Conservation (phyloP, 306 rosid species). For the Luffa aegyptiaca region DNA sequence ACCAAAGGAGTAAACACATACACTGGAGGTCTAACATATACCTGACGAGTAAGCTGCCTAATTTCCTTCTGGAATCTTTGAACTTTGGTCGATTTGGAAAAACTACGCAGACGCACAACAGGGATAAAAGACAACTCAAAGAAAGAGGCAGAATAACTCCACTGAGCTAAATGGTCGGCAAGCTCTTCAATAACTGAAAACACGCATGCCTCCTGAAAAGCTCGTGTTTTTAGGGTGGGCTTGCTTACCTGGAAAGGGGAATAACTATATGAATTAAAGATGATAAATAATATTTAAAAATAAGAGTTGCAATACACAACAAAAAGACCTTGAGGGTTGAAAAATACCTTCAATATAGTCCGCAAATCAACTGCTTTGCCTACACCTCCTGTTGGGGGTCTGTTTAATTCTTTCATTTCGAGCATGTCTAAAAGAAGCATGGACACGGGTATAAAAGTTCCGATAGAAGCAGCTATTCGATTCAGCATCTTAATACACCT, state of each 20-base stretch:
- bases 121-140: slow-evolving; percentile 78
- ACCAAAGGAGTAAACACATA: background rate
- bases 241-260: slow-evolving; percentile 60
- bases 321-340: background rate
- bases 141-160: slow-evolving; percentile 90
- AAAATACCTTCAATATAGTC: slow-evolving; percentile 59
- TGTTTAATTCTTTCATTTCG: slow-evolving; percentile 88
- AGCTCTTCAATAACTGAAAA: slow-evolving; percentile 80
- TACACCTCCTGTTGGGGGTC: slow-evolving; percentile 72
- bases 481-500: slow-evolving; percentile 79
- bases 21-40: background rate
- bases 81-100: slow-evolving; percentile 71
- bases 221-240: slow-evolving; percentile 74
- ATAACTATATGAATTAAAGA: slow-evolving; percentile 9
- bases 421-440: slow-evolving; percentile 90
- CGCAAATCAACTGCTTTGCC: slow-evolving; percentile 84
- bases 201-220: slow-evolving; percentile 95
- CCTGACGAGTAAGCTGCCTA: slow-evolving; percentile 73
- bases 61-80: slow-evolving; percentile 77
- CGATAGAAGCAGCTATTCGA: slow-evolving; percentile 54
- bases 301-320: background rate
- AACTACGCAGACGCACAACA: slow-evolving; percentile 62
- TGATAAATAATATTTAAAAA: background rate
- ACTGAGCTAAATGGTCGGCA: slow-evolving; percentile 78
- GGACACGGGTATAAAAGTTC: slow-evolving; percentile 69